Evolutionary conservation across 495 filamentous ascomycete genomes (phyloP), one percentile per base, ranked within the genome.

Genomic region (Aspergillus ellipticus): DNA sequence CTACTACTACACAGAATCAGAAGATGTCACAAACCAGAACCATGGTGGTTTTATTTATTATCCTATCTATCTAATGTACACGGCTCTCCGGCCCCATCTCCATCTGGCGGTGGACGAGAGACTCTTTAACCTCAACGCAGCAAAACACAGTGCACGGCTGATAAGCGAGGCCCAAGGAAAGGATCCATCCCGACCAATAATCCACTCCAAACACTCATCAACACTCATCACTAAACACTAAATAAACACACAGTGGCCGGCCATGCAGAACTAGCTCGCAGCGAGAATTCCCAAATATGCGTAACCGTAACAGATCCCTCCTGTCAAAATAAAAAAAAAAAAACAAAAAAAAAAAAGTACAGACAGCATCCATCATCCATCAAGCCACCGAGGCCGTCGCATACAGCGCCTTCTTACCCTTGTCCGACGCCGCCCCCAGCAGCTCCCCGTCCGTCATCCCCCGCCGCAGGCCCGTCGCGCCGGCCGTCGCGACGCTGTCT

Each of bases 401-500:
- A 13, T 59, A 16, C 10, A 45, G 20, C n/a, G 49, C 31, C 22
- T 68, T 57, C 49, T 58, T 64, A 16, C 59, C 64, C 54, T 65
- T 63, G 45, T 69, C 63, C 43, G 49, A 21, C 10, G 55, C 29
- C 5, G 67, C 50, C 13, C 59, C 63, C n/a, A 42, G 51, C 10
- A 41, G 60, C 17, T 1, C 24, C n/a, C n/a, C n/a, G n/a, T n/a
- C n/a, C 24, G 7, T 28, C 24, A 28, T 7, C 24, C 24, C 24
- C 24, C 24, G 3, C 24, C 24, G 24, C 24, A 69, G 52, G 28
- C 65, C 57, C 2, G 66, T 57, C 17, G 63, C 43, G 37, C 75
- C 72, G 29, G 70, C 62, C 47, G 68, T 76, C 39, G 59, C 68
- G 39, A 64, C 65, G 55, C 76, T 79, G 41, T 77, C 74, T 39